A percentile compares a stretch with the other conserved stretches of the same genome.
These are phyloP conservation scores for Orbilia ellipsospora DNA, from an alignment of 2,329 filamentous ascomycete genomes.

Conservation along the genomic window DNA sequence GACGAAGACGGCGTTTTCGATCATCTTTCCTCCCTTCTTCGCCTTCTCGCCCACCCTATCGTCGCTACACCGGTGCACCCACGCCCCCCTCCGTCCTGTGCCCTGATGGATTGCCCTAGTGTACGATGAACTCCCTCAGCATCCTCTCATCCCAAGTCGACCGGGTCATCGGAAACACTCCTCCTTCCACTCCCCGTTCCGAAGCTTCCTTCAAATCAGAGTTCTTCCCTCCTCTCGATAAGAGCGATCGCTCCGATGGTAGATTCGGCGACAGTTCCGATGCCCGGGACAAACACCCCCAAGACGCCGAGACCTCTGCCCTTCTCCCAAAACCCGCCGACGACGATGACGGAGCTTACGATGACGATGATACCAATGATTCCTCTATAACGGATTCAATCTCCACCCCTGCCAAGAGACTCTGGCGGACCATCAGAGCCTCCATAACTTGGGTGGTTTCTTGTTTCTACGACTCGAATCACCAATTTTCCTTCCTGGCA, in stretches of 20 bases:
- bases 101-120: conserved; percentile 65
- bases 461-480: conserved; percentile 83
- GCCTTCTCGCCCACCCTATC: neutral
- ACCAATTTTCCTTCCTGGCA: conserved; percentile 79
- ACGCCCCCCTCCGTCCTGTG: conserved; percentile 11
- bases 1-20: neutral
- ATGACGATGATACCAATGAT: conserved; percentile 53
- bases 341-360: conserved; percentile 57
- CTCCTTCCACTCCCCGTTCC: conserved; percentile 63
- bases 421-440: conserved; percentile 51
- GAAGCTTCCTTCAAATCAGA: conserved; percentile 66
- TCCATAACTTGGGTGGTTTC: conserved; percentile 76
- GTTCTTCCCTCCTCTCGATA: conserved; percentile 63
- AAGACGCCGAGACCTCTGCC: conserved; percentile 61
- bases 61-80: conserved; percentile 9
- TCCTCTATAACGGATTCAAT: conserved; percentile 20
- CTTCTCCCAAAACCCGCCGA: conserved; percentile 59
- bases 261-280: conserved; percentile 56
- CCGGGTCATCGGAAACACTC: conserved; percentile 68
- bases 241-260: conserved; percentile 61
- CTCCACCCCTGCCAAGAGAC: conserved; percentile 25
- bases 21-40: neutral
- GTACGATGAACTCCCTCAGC: conserved; percentile 95
- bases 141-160: conserved; percentile 85
- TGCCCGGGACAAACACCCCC: conserved; percentile 60